These are phyloP conservation scores for Fusarium continuum DNA, from an alignment of 2,329 filamentous ascomycete species.

Conservation along the genomic window DNA sequence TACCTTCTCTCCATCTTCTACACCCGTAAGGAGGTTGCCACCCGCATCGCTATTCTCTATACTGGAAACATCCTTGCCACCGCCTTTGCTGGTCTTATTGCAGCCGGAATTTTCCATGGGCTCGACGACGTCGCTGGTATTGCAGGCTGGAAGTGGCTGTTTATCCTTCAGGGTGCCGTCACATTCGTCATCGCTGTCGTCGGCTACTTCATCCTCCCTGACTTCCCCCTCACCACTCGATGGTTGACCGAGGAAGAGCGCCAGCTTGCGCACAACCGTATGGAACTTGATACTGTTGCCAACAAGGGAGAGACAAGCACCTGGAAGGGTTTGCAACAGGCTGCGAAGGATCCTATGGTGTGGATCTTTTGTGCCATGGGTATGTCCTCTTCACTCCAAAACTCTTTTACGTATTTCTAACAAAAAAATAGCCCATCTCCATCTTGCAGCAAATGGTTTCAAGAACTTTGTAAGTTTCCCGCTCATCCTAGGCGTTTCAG, in stretches of 20 bases:
- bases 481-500: accelerated
- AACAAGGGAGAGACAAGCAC: constrained; percentile 52
- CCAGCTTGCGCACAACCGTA: constrained; percentile 52
- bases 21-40: constrained; percentile 58
- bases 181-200: constrained; percentile 42
- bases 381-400: not conserved
- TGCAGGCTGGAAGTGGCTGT: constrained; percentile 56
- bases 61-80: constrained; percentile 50
- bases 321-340: constrained; percentile 55
- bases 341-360: constrained; percentile 55
- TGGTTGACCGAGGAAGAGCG: constrained; percentile 57
- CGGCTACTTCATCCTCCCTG: constrained; percentile 45
- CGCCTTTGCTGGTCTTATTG: constrained; percentile 56
- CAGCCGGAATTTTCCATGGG: constrained; percentile 52
- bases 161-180: constrained; percentile 71
- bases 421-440: constrained; percentile 59
- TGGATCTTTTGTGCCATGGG: constrained; percentile 61
- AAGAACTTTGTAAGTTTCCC: constrained; percentile 46
- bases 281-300: constrained; percentile 58
- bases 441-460: constrained; percentile 59
- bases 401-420: not conserved
- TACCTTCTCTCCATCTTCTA: constrained; percentile 63
- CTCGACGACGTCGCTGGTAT: constrained; percentile 42
- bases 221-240: constrained; percentile 55
- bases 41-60: constrained; percentile 57